Base-by-base conservation (phyloP, 805 yeast species). In the Candida coleopterorum region DNA sequence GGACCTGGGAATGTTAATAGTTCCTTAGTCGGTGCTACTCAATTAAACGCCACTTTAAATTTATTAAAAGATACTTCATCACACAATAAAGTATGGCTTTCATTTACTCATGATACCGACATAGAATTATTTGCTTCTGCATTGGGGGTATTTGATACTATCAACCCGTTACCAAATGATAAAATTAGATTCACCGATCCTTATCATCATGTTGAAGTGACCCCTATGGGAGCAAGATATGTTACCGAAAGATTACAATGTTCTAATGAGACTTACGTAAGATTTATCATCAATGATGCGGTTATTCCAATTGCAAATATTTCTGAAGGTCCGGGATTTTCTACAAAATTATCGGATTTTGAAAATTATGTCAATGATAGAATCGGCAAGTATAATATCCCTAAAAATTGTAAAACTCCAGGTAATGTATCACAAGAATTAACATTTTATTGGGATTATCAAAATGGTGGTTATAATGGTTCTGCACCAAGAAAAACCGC, bases 51-150 rank as follows among this genome's bases (percentile, higher is more conserved):
- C 29, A 64, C 76, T 8, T 61, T 78, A 44, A 59, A 68, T 12
- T 62, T 73, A 40, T 61, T 79, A 44, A 58, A 66, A 40, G 70
- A 72, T 30, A 55, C 53, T 15, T 29, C 40, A 37, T 72, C 74
- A 25, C 50, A 53, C 8, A 72, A 70, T 41, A 80, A 73, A 37
- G 63, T 83, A 29, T 80, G 81, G 67, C 65, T 83, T 46, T 80
- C 79, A 45, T 81, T 85, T 63, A 69, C 86, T 12, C 95, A 86
- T 52, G 95, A 86, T 55, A 72, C 81, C 23, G 82, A 81, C 44
- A 58, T 85, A 25, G 64, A 78, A 44, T 64, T 79, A 30, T 78
- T 72, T 45, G 60, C 80, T 46, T 64, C 85, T 17, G 85, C 90
- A 1, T 58, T 84, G 32, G 88, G 86, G 5, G 53, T 84, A 45